Percentiles rank a stretch among this genome's conserved stretches.
Evolutionary conservation across 2,329 filamentous ascomycete species (phyloP).

Genomic region (Epichloe sp.): DNA sequence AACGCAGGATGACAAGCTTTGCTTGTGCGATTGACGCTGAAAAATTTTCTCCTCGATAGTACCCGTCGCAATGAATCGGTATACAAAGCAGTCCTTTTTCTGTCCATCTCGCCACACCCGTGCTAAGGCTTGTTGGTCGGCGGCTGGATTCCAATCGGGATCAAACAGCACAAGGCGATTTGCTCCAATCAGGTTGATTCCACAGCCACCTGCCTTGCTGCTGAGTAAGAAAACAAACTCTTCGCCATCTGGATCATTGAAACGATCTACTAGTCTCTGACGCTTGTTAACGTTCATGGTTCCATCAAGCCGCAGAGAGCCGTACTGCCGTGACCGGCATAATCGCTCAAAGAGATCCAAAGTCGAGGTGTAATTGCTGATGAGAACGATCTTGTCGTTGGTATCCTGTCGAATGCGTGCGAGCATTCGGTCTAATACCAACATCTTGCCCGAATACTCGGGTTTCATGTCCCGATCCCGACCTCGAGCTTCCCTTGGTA

Average conservation of each 20-base stretch:
- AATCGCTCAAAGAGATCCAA: constrained; percentile 88
- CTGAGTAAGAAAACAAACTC: constrained; percentile 96
- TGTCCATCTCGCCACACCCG: constrained; percentile 98
- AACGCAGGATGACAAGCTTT: constrained; percentile 88
- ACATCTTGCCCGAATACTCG: constrained; percentile 98
- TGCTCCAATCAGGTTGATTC: constrained; percentile 87
- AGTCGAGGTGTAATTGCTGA: constrained; percentile 96
- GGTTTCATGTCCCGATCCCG: constrained; percentile 85
- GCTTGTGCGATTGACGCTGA: constrained; percentile 95
- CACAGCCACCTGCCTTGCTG: constrained; percentile 92
- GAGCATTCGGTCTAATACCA: constrained; percentile 95
- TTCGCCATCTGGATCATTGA: constrained; percentile 80
- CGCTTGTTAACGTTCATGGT: constrained; percentile 97
- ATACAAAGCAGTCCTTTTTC: constrained; percentile 98
- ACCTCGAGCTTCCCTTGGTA: constrained; percentile 75
- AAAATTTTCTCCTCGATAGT: constrained; percentile 99
- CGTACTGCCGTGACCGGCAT: constrained; percentile 75
- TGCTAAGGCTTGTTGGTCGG: constrained; percentile 91
- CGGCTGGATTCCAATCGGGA: constrained; percentile 94
- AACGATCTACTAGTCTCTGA: constrained; percentile 92
- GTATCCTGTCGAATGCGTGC: constrained; percentile 90
- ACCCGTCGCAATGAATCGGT: constrained; percentile 96
- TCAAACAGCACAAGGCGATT: constrained; percentile 94
- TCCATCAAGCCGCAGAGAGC: constrained; percentile 78
- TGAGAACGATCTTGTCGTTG: constrained; percentile 97